Evolutionary conservation across 2,329 filamentous ascomycete genomes (phyloP).

Genomic region (Aspergillus pseudotamarii): DNA sequence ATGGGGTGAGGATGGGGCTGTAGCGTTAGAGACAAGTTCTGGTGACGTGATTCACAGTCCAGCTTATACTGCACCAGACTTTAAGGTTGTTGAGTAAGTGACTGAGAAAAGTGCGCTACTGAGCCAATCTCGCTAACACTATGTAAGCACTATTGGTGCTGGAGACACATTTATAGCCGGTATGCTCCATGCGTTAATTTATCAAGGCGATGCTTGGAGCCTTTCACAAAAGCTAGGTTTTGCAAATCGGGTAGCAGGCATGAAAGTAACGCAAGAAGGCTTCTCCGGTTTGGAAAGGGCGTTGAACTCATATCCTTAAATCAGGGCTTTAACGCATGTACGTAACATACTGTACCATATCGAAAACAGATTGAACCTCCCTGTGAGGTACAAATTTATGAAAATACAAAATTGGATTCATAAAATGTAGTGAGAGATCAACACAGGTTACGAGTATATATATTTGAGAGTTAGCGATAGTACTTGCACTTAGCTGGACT

Average conservation of each 20-base stretch:
- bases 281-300: conserved; percentile 57
- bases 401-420: not conserved
- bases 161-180: conserved; percentile 77
- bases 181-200: conserved; percentile 65
- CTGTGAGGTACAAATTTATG: not conserved
- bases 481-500: not conserved
- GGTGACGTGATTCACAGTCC: conserved; percentile 44
- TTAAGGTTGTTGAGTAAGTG: conserved; percentile 63
- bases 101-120: not conserved
- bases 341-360: not conserved
- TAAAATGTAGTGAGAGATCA: not conserved
- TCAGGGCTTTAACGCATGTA: not conserved
- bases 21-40: conserved; percentile 45
- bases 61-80: conserved; percentile 44
- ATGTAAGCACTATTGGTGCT: conserved; percentile 66
- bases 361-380: not conserved
- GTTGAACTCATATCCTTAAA: conserved; percentile 12
- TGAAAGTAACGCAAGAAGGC: conserved; percentile 69
- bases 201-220: conserved; percentile 53
- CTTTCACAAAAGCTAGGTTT: conserved; percentile 56
- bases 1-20: conserved; percentile 61
- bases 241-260: conserved; percentile 67
- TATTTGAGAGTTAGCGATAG: not conserved
- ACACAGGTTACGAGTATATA: not conserved
- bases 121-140: conserved; percentile 14